Percentiles rank a stretch among this genome's conserved stretches.
These are phyloP conservation scores for Mycena leptocephala DNA, from an alignment of 768 basidiomycete species.

Conservation along the genomic window DNA sequence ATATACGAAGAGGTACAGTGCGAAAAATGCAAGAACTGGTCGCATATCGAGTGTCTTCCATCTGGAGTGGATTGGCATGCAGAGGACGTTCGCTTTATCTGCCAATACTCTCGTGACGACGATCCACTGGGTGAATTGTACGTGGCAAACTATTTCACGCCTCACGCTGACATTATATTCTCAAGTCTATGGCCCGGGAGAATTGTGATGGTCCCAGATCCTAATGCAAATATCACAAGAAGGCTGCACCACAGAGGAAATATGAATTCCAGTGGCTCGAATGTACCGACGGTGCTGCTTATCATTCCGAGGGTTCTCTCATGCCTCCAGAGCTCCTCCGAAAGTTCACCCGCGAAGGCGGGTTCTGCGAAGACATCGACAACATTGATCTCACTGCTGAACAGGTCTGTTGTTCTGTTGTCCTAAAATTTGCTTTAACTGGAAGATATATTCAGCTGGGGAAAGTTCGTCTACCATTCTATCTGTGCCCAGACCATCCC, in stretches of 20 bases:
- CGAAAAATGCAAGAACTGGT: background rate
- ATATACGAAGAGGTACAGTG: background rate
- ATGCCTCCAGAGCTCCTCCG: background rate
- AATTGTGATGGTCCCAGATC: background rate
- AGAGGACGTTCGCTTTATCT: background rate
- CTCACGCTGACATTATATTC: background rate
- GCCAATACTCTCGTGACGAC: background rate
- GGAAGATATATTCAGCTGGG: background rate
- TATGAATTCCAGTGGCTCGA: constrained; percentile 2
- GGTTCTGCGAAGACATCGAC: background rate
- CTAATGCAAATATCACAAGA: background rate
- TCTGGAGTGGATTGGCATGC: background rate
- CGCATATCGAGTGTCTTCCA: background rate
- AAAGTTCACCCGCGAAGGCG: background rate
- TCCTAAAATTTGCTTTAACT: background rate
- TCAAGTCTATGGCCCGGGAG: background rate
- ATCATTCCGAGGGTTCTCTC: background rate
- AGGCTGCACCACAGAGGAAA: background rate
- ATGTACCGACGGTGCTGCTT: background rate
- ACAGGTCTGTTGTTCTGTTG: background rate
- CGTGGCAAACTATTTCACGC: background rate
- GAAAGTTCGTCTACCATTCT: background rate
- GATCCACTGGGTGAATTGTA: background rate
- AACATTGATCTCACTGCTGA: background rate
- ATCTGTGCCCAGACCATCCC: background rate